Conservation (phyloP, 83 land plant genomes). For the Diphasiastrum complanatum region DNA sequence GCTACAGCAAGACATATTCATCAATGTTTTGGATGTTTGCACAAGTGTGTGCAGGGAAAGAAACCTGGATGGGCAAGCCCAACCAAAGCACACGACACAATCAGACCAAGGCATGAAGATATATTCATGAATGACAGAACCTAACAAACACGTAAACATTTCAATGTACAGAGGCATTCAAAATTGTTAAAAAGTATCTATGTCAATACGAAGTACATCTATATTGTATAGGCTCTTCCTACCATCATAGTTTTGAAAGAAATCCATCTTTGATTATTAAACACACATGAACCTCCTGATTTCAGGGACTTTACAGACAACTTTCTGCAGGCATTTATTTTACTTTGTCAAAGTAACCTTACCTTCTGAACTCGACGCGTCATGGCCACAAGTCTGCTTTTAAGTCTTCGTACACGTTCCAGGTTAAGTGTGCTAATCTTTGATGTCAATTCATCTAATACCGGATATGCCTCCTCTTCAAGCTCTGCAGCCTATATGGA, state of each 20-base stretch:
- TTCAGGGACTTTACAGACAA: background rate
- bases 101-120: no score
- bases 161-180: background rate
- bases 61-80: background rate
- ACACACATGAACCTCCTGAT: background rate
- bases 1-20: background rate
- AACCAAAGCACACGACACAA: no score
- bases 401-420: constrained; percentile 82
- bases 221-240: no score
- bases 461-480: constrained; percentile 87
- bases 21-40: background rate
- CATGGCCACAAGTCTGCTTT: constrained; percentile 82
- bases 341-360: background rate
- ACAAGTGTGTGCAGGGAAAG: background rate
- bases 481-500: constrained; percentile 65
- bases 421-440: constrained; percentile 75
- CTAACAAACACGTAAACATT: background rate
- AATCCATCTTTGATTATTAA: background rate
- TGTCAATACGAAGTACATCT: no score
- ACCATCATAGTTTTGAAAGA: background rate
- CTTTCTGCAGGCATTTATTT: no score
- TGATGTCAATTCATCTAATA: constrained; percentile 86
- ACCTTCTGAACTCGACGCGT: constrained; percentile 94
- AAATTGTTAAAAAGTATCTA: no score
- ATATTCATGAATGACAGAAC: no score